Evolutionary conservation across 176 grass and related monocot genomes (phyloP).

Genomic region (Ensete ventricosum): DNA sequence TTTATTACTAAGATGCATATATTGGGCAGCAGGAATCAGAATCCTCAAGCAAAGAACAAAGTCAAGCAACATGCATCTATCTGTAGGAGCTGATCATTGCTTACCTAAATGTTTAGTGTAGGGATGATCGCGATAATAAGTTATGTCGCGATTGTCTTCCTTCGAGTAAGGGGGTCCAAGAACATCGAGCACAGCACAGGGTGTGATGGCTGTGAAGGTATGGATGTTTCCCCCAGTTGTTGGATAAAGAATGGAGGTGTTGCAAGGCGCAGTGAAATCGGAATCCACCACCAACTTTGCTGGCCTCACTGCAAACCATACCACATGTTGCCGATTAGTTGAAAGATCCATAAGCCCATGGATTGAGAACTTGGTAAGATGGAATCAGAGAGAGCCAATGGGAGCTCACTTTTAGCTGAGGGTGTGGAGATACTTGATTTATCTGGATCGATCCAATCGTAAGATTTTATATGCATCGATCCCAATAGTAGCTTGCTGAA

Average conservation of each 20-base stretch:
- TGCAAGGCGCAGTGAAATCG: slow-evolving; percentile 49
- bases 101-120: neutral
- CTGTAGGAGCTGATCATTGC: neutral
- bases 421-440: neutral
- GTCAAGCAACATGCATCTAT: too few species aligned
- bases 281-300: slow-evolving; percentile 52
- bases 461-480: slow-evolving; percentile 68
- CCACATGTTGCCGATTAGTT: too few species aligned
- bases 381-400: neutral
- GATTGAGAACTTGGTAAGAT: neutral
- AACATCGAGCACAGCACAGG: slow-evolving; percentile 61
- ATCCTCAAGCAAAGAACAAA: too few species aligned
- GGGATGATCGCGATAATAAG: slow-evolving; percentile 48
- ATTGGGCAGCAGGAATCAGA: too few species aligned
- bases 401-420: slow-evolving; percentile 23
- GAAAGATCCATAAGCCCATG: neutral
- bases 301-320: slow-evolving; percentile 37
- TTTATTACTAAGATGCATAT: too few species aligned
- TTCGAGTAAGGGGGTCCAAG: slow-evolving; percentile 74
- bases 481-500: slow-evolving; percentile 79
- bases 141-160: slow-evolving; percentile 66
- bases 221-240: slow-evolving; percentile 88
- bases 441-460: slow-evolving; percentile 55
- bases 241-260: slow-evolving; percentile 69
- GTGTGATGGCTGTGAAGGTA: slow-evolving; percentile 40